Percentiles rank a stretch among this genome's conserved stretches.
phyloP scores from a whole-genome alignment of 805 yeast species.

The Blastobotrys muscicola region DNA sequence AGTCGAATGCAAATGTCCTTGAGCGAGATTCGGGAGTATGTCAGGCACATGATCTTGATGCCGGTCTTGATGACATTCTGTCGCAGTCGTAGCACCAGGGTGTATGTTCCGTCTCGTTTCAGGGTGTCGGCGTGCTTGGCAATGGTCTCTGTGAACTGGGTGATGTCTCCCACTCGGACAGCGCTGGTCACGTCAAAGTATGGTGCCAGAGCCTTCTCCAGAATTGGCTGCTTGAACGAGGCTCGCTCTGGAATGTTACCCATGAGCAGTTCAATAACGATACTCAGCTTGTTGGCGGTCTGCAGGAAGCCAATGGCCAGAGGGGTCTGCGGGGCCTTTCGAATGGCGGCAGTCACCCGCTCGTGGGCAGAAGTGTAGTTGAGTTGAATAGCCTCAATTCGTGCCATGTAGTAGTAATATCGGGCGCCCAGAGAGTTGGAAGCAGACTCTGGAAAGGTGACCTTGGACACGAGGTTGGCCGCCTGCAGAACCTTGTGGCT shows the following conservation, averaged over 20 bases:
- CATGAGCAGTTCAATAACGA: slow-evolving; percentile 83
- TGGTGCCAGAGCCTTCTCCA: slow-evolving; percentile 59
- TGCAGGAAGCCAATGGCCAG: slow-evolving; percentile 82
- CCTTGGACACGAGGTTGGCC: slow-evolving; percentile 77
- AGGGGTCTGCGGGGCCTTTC: slow-evolving; percentile 90
- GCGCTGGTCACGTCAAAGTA: slow-evolving; percentile 84
- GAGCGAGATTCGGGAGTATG: slow-evolving; percentile 83
- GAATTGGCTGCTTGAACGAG: slow-evolving; percentile 55
- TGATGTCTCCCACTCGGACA: slow-evolving; percentile 84
- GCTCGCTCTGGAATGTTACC: slow-evolving; percentile 94
- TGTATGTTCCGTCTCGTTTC: slow-evolving; percentile 69
- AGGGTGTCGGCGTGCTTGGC: slow-evolving; percentile 51
- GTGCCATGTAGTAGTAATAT: slow-evolving; percentile 84
- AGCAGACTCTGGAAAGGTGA: slow-evolving; percentile 78
- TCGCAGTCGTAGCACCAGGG: slow-evolving; percentile 78
- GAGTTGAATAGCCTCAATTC: slow-evolving; percentile 82
- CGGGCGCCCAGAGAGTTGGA: slow-evolving; percentile 86
- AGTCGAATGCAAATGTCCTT: slow-evolving; percentile 90
- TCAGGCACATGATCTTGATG: slow-evolving; percentile 80
- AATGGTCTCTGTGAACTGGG: slow-evolving; percentile 64
- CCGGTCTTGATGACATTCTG: slow-evolving; percentile 98
- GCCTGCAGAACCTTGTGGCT: slow-evolving; percentile 82
- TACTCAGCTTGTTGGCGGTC: slow-evolving; percentile 78
- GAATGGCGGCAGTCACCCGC: slow-evolving; percentile 83
- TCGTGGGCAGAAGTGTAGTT: slow-evolving; percentile 88